phyloP scores from a whole-genome alignment of 768 basidiomycete species.

The Gloeopeniophorella convolvens region DNA sequence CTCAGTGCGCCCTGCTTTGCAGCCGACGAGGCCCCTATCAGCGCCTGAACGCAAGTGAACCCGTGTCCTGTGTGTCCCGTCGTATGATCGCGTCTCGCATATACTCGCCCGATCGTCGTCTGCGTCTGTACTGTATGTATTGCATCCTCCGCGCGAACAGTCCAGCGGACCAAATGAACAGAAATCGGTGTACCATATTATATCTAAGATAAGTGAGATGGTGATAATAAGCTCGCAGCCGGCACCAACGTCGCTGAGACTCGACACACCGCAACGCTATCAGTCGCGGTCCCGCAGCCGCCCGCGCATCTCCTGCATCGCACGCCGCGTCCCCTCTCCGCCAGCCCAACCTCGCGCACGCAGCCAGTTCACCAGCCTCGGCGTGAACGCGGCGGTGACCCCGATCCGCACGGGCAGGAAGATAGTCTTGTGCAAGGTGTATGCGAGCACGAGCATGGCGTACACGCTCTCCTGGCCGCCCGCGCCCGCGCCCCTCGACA shows the following conservation, averaged over 20 bases:
- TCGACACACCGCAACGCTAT: constrained; percentile 20
- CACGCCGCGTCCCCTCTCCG: constrained; percentile 59
- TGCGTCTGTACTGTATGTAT: constrained; percentile 9
- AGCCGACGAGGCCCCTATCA: constrained; percentile 16
- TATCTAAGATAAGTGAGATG: background rate
- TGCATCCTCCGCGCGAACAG: constrained; percentile 14
- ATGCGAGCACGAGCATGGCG: constrained; percentile 90
- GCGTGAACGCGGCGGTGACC: constrained; percentile 80
- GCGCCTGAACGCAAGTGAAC: constrained; percentile 6
- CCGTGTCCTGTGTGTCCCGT: background rate
- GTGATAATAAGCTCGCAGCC: background rate
- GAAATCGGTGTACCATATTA: background rate
- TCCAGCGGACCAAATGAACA: constrained; percentile 10
- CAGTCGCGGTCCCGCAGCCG: constrained; percentile 26
- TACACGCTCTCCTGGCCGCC: constrained; percentile 70
- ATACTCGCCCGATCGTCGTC: background rate
- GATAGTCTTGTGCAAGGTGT: constrained; percentile 91
- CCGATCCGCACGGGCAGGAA: constrained; percentile 88
- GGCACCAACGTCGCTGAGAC: background rate
- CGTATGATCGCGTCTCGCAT: background rate
- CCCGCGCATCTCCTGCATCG: constrained; percentile 41
- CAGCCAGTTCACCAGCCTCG: constrained; percentile 81
- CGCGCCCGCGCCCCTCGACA: constrained; percentile 25
- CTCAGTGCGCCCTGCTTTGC: background rate
- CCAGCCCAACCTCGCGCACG: constrained; percentile 78